A percentile compares a stretch with the other conserved stretches of the same genome.
These are phyloP conservation scores for Colletotrichum higginsianum DNA, from an alignment of 2,329 filamentous ascomycete genomes.

Conservation along the genomic window DNA sequence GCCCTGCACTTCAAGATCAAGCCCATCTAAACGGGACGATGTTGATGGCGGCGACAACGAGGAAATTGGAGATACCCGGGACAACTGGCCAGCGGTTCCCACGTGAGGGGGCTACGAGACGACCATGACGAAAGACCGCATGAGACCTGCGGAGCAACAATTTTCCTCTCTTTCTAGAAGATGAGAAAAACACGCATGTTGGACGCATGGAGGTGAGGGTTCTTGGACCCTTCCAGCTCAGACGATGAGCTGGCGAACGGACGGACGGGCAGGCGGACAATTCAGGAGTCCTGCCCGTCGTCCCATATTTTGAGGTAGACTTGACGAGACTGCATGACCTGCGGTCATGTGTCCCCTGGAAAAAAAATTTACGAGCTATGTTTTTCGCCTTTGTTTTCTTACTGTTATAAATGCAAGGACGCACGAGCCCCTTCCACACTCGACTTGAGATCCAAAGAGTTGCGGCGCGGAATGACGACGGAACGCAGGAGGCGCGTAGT, in stretches of 20 bases:
- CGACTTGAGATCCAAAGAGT: too few relatives aligned
- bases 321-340: slow-evolving; percentile 2
- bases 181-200: slow-evolving; percentile 26
- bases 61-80: slow-evolving; percentile 47
- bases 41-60: slow-evolving; percentile 19
- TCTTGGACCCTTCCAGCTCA: slow-evolving; percentile 38
- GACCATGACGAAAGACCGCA: slow-evolving; percentile 32
- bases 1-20: slow-evolving; percentile 98
- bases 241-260: slow-evolving; percentile 37
- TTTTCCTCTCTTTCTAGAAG: slow-evolving; percentile 24
- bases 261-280: slow-evolving; percentile 24
- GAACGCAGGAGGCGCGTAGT: not conserved
- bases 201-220: slow-evolving; percentile 29
- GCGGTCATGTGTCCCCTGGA: slow-evolving; percentile 6
- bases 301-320: slow-evolving; percentile 28
- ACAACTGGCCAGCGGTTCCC: slow-evolving; percentile 15
- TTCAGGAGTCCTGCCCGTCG: slow-evolving; percentile 9
- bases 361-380: slow-evolving; percentile 21
- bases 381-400: not conserved
- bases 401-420: slow-evolving; percentile 5
- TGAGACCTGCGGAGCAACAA: slow-evolving; percentile 23
- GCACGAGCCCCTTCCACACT: not conserved
- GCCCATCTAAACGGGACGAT: slow-evolving; percentile 69
- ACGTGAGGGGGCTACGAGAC: slow-evolving; percentile 17
- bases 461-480: not conserved